Evolutionary conservation across 306 rosid species (phyloP), one percentile per base, ranked within the genome.

Genomic region (Sindora glabra): DNA sequence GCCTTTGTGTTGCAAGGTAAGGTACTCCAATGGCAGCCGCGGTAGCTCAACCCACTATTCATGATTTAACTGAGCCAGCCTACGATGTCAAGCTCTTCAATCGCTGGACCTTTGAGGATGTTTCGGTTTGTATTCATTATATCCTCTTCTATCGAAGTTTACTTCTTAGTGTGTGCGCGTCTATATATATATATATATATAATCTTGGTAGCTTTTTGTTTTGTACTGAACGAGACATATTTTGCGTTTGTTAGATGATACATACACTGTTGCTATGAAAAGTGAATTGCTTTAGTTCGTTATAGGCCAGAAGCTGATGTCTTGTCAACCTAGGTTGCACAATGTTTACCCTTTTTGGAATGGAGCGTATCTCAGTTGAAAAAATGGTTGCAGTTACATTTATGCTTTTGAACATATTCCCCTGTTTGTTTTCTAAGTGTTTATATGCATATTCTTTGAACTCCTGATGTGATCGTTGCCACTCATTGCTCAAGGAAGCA

Each of bases 61-160:
- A 24, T 5, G 72, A 57, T 1, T 24, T 15, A 36, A 47, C 29
- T 15, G 37, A 45, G 14, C 16, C 45, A 6, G 26, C n/a, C 22
- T 24, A 26, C 23, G 71, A 72, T 21, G 77, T 72, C 41, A 65
- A 65, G 63, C 77, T 72, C 72, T 72, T 72, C 55, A 65, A 72
- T 26, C 67, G 72, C 8, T 72, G 68, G 77, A 57, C 62, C 49
- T 65, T 49, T 3, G 72, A 57, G 10, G 77, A 72, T n/a, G 68
- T 57, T 19, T 61, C 40, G 67, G 72, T 72, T 58, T 33, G 6
- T 34, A 22, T 8, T 64, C 6, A 3, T n/a, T n/a, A n/a, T n/a
- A n/a, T n/a, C n/a, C n/a, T n/a, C n/a, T n/a, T n/a, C n/a, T n/a
- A n/a, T n/a, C n/a, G n/a, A n/a, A n/a, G n/a, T n/a, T n/a, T n/a